A percentile compares a stretch with the other conserved stretches of the same genome.
Conservation (phyloP, 192 early-diverging fungal genomes). For the Helicostylum pulchrum region DNA sequence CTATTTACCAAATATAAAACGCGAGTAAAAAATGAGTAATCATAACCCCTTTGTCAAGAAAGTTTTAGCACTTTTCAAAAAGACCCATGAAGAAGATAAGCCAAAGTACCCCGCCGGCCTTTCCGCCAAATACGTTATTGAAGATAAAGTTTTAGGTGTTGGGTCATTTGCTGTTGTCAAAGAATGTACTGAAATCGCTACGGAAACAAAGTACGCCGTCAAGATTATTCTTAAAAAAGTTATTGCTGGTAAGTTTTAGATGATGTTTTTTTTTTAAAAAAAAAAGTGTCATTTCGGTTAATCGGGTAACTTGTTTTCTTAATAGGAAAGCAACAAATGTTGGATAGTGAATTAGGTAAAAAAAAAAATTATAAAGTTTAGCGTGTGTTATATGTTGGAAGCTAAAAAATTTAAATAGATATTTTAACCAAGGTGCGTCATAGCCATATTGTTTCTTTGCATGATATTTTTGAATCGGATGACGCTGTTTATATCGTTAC, state of each 20-base stretch:
- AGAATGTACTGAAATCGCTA: slow-evolving; percentile 50
- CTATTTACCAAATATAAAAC: background rate
- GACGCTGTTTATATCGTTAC: slow-evolving; percentile 66
- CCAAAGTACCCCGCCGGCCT: slow-evolving; percentile 15
- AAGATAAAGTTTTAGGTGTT: slow-evolving; percentile 39
- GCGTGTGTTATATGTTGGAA: background rate
- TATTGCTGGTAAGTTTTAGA: slow-evolving; percentile 28
- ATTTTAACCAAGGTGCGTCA: slow-evolving; percentile 79
- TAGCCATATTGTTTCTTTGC: slow-evolving; percentile 74
- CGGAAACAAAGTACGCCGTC: slow-evolving; percentile 55
- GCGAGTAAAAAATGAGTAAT: slow-evolving; percentile 5
- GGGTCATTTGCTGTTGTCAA: slow-evolving; percentile 61
- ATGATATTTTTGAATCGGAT: slow-evolving; percentile 63
- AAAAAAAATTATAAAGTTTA: background rate
- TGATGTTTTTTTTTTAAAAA: background rate
- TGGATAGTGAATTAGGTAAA: slow-evolving; percentile 54
- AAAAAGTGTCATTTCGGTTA: background rate
- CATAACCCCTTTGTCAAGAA: slow-evolving; percentile 11
- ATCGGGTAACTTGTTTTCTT: background rate
- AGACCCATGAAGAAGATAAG: slow-evolving; percentile 23
- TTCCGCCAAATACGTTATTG: slow-evolving; percentile 28
- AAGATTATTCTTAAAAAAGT: slow-evolving; percentile 71
- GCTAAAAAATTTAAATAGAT: slow-evolving; percentile 36
- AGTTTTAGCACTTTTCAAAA: slow-evolving; percentile 34
- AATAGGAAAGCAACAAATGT: slow-evolving; percentile 48